Evolutionary conservation across 345 rosid genomes (phyloP), one percentile per base, ranked within the genome.

Genomic region (Dimocarpus longan): DNA sequence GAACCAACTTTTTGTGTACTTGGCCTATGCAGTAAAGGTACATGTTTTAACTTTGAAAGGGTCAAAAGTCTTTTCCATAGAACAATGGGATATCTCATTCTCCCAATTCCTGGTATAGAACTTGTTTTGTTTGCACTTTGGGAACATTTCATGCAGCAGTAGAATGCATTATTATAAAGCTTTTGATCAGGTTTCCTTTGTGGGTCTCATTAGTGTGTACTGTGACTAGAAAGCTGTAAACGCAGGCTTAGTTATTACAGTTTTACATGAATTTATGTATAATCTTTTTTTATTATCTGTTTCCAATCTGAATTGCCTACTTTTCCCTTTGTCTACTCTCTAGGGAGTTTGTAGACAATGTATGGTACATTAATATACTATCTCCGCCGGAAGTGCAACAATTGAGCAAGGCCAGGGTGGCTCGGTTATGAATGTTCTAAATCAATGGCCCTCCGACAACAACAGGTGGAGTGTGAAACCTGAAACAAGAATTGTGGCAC

Each of bases 291-390:
- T 18, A 4, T 16, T 5, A 32, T 56, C 46, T 13, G 26, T n/a
- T 46, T 37, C 39, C 9, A 19, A 28, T 50, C 8, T 52, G 79
- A 39, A 66, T 12, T 32, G 7, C 3, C 2, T 8, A 3, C 24
- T 56, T 21, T 26, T 57, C 37, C 13, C 42, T 21, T 50, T 6
- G 1, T 40, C 22, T 2, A 21, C 39, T 72, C 56, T 57, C 6
- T 72, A 86, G 89, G 85, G 87, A 84, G 46, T 86, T 86, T 60
- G 87, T 84, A 39, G 84, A 86, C 75, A 80, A 69, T 56, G 89
- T 86, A 10, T 82, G 87, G 86, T 86, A 62, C 24, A 86, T 86
- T 78, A 86, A 82, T 78, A 84, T 86, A 22, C 82, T 84, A 52
- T 84, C 89, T 6, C 89, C 87, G 4, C 79, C 75, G 10, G 89